phyloP scores from a whole-genome alignment of 805 yeast genomes.

The Torulaspora quercuum region DNA sequence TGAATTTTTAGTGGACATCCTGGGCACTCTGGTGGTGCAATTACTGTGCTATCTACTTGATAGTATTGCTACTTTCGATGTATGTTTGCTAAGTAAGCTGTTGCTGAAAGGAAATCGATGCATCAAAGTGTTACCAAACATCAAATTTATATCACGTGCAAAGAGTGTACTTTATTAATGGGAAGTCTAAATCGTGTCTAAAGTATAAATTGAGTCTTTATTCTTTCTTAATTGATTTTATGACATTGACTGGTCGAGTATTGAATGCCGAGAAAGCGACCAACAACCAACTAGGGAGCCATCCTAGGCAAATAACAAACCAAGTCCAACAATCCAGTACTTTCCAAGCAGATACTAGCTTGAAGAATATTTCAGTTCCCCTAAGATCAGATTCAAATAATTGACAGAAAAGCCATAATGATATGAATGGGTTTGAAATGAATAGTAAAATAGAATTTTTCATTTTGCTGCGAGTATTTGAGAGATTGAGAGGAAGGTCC shows the following conservation, averaged over 20 bases:
- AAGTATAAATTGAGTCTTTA: conserved; percentile 4
- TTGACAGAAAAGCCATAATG: conserved; percentile 35
- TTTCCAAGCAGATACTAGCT: conserved; percentile 60
- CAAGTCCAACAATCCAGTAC: conserved; percentile 83
- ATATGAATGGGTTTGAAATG: conserved; percentile 52
- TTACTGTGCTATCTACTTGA: too few species aligned
- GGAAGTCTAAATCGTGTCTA: too few species aligned
- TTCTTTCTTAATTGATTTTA: conserved; percentile 7
- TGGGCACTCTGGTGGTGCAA: neutral
- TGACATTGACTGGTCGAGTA: conserved; percentile 3
- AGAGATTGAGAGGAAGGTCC: conserved; percentile 3
- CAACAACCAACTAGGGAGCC: conserved; percentile 79
- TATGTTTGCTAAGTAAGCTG: too few species aligned
- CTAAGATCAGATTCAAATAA: conserved; percentile 37
- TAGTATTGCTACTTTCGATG: too few species aligned
- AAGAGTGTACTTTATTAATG: too few species aligned
- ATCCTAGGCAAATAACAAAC: conserved; percentile 65
- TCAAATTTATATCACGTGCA: too few species aligned
- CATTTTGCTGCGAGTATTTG: conserved; percentile 7
- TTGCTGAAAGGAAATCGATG: too few species aligned
- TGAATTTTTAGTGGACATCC: conserved; percentile 5
- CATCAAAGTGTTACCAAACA: too few species aligned
- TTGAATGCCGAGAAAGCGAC: conserved; percentile 30
- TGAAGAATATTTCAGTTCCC: conserved; percentile 42
- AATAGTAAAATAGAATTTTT: conserved; percentile 39